A percentile compares a stretch with the other conserved stretches of the same genome.
These are phyloP conservation scores for Komagataella populi DNA, from an alignment of 805 yeast species.

Conservation along the genomic window DNA sequence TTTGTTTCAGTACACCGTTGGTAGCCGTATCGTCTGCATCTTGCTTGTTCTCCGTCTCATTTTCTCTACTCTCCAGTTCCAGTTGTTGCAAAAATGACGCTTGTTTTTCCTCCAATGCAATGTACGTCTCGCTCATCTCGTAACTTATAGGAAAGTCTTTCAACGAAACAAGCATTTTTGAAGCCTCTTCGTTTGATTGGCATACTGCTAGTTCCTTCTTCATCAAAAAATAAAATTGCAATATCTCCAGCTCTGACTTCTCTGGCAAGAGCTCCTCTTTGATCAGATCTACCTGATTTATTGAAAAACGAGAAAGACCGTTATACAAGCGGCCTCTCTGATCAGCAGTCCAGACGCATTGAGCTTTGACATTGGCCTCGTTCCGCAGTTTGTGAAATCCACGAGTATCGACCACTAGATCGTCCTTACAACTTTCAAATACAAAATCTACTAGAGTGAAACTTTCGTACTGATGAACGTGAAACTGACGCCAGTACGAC, in stretches of 20 bases:
- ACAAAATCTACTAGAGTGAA: background rate
- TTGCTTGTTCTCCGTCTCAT: background rate
- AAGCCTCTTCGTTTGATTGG: background rate
- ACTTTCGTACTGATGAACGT: background rate
- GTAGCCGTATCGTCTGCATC: background rate
- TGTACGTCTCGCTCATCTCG: conserved; percentile 27
- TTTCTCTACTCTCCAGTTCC: background rate
- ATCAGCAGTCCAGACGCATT: background rate
- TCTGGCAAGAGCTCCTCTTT: conserved; percentile 14
- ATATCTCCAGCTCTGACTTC: conserved; percentile 26
- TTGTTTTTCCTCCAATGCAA: conserved; percentile 24
- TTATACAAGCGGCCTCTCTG: background rate
- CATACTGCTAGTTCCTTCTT: conserved; percentile 9
- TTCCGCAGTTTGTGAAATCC: background rate
- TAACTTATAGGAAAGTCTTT: conserved; percentile 29
- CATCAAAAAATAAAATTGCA: conserved; percentile 22
- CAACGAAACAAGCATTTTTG: conserved; percentile 14
- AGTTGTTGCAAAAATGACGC: background rate
- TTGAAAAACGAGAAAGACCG: conserved; percentile 19
- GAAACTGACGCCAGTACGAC: background rate
- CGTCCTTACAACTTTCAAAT: background rate
- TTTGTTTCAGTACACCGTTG: background rate
- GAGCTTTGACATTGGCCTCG: background rate
- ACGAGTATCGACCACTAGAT: background rate
- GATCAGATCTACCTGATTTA: conserved; percentile 23